Evolutionary conservation across 2,329 filamentous ascomycete genomes (phyloP).

Genomic region (Xylariaceae sp.): DNA sequence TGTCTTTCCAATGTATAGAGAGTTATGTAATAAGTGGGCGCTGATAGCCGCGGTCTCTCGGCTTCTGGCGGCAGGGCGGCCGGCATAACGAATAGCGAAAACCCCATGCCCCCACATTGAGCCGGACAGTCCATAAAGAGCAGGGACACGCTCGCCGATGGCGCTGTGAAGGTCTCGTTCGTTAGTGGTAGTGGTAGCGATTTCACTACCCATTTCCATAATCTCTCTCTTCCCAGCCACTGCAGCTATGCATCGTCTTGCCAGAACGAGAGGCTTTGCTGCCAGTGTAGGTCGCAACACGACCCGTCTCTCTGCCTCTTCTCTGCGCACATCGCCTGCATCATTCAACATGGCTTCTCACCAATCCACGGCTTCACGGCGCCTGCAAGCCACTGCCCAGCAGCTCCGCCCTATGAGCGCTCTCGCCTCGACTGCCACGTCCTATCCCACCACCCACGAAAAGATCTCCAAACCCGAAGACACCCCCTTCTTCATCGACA

Average conservation of each 20-base stretch:
- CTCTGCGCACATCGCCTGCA: constrained; percentile 7
- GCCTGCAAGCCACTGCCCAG: constrained; percentile 54
- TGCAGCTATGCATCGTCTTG: constrained; percentile 32
- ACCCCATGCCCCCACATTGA: constrained; percentile 11
- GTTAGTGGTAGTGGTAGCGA: too few relatives aligned
- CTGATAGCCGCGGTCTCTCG: constrained; percentile 16
- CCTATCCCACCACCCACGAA: constrained; percentile 69
- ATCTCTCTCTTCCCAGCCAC: too few relatives aligned
- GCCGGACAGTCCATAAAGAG: constrained; percentile 5
- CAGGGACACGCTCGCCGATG: too few relatives aligned
- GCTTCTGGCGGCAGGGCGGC: constrained; percentile 21
- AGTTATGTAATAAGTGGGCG: neutral
- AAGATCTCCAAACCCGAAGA: constrained; percentile 63
- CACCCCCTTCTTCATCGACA: constrained; percentile 79
- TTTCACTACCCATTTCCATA: too few relatives aligned
- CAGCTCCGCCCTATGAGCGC: constrained; percentile 51
- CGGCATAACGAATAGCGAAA: neutral
- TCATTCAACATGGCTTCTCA: constrained; percentile 34
- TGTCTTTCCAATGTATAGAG: too few relatives aligned
- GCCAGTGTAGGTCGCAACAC: constrained; percentile 23
- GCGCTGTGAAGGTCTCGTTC: too few relatives aligned
- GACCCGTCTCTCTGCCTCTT: constrained; percentile 23
- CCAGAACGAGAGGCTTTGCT: constrained; percentile 24
- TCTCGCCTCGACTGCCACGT: constrained; percentile 52
- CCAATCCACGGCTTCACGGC: constrained; percentile 42